phyloP scores from a whole-genome alignment of 2,329 filamentous ascomycete genomes.

The Calycina herbarum region DNA sequence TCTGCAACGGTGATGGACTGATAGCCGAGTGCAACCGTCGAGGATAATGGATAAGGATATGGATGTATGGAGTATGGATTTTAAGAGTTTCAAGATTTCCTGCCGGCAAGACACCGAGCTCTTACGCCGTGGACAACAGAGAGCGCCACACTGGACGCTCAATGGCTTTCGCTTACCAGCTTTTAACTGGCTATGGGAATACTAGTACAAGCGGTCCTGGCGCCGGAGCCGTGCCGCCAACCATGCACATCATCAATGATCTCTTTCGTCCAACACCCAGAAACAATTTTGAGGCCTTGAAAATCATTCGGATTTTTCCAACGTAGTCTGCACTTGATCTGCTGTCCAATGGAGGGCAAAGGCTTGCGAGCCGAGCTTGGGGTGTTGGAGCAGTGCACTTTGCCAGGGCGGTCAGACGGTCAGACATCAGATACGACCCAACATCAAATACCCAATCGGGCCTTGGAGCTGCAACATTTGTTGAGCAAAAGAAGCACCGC shows the following conservation, averaged over 20 bases:
- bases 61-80: conserved; percentile 16
- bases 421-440: neutral
- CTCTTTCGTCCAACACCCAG: neutral
- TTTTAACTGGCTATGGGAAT: conserved; percentile 13
- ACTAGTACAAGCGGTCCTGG: conserved; percentile 21
- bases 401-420: neutral
- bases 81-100: conserved; percentile 29
- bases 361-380: neutral
- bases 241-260: conserved; percentile 29
- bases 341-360: too few relatives aligned
- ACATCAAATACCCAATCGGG: neutral
- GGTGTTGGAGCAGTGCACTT: neutral
- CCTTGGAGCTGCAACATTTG: neutral
- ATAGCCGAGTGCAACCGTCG: conserved; percentile 26
- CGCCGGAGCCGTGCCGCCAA: conserved; percentile 12
- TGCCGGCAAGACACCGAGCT: conserved; percentile 12
- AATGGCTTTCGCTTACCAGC: conserved; percentile 16
- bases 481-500: conserved; percentile 8
- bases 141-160: conserved; percentile 15
- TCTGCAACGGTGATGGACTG: conserved; percentile 23
- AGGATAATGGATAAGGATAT: conserved; percentile 22
- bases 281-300: neutral
- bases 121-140: conserved; percentile 17
- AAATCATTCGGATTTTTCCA: neutral
- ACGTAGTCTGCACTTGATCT: neutral